Percentiles rank a stretch among this genome's conserved stretches.
Conservation (phyloP, 140 eudicot genomes). For the Ambrosia hybrid region DNA sequence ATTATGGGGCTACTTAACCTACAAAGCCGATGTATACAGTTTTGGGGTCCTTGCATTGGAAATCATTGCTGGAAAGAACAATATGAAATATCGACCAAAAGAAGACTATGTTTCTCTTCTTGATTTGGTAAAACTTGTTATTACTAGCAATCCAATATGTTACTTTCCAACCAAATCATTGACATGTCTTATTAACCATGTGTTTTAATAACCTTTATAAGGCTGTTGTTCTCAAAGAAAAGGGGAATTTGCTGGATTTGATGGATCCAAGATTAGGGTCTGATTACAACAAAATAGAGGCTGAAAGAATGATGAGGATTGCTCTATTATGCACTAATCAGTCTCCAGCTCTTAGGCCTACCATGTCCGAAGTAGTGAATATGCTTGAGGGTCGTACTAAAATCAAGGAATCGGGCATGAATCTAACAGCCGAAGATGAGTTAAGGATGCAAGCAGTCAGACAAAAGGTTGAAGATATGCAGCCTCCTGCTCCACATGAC, state of each 20-base stretch:
- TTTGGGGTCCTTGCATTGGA: conserved; percentile 55
- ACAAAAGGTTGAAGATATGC: conserved; percentile 20
- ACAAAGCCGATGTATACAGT: conserved; percentile 46
- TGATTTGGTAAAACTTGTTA: conserved; percentile 40
- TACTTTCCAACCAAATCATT: too few relatives aligned
- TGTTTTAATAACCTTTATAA: conserved; percentile 7
- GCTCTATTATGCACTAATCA: conserved; percentile 58
- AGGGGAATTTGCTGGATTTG: conserved; percentile 33
- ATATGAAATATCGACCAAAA: conserved; percentile 39
- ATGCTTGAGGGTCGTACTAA: conserved; percentile 27
- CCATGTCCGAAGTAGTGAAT: conserved; percentile 34
- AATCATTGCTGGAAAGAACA: conserved; percentile 51
- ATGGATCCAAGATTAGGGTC: conserved; percentile 53
- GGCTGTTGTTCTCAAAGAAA: conserved; percentile 42
- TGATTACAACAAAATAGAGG: conserved; percentile 35
- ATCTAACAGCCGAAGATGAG: conserved; percentile 25
- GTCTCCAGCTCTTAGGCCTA: conserved; percentile 48
- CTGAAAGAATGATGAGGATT: conserved; percentile 40
- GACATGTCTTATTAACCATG: background rate
- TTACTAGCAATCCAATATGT: background rate
- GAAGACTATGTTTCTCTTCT: conserved; percentile 44
- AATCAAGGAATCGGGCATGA: conserved; percentile 26
- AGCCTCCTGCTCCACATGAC: background rate
- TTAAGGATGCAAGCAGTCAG: conserved; percentile 28
- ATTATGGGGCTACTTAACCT: too few relatives aligned